phyloP scores from a whole-genome alignment of 768 basidiomycete genomes.

The Jaapia argillacea region DNA sequence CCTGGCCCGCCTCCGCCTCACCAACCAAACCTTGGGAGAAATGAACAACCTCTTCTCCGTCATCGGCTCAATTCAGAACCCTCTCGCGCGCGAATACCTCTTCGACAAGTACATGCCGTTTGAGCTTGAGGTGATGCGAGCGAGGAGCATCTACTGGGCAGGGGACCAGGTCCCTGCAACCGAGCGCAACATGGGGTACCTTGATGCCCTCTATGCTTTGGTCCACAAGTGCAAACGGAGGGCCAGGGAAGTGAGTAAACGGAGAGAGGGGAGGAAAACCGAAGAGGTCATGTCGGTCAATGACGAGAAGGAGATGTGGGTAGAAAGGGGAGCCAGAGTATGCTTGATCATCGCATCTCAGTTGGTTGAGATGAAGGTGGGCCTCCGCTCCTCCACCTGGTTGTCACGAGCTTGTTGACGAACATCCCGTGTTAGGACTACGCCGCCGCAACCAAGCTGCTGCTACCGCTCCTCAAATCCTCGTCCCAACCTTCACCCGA shows the following conservation, averaged over 20 bases:
- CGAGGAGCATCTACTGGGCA: conserved; percentile 72
- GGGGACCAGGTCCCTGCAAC: no score
- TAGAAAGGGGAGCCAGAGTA: conserved; percentile 68
- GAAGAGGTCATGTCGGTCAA: conserved; percentile 1
- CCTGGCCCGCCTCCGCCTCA: conserved; percentile 71
- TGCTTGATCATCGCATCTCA: conserved; percentile 74
- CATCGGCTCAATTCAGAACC: conserved; percentile 47
- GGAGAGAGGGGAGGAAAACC: background rate
- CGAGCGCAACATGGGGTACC: conserved; percentile 69
- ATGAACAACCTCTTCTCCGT: conserved; percentile 71
- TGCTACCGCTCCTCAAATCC: conserved; percentile 51
- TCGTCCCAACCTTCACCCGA: conserved; percentile 32
- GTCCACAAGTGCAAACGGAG: conserved; percentile 44
- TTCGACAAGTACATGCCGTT: conserved; percentile 50
- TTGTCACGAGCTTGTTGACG: background rate
- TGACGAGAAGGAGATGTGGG: conserved; percentile 53
- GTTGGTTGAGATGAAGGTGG: conserved; percentile 76
- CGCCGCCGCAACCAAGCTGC: conserved; percentile 53
- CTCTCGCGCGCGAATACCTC: conserved; percentile 43
- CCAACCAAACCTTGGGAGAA: conserved; percentile 82
- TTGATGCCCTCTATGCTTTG: conserved; percentile 62
- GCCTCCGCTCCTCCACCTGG: conserved; percentile 6
- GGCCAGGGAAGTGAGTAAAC: conserved; percentile 1
- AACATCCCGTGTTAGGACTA: conserved; percentile 40
- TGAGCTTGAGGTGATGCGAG: conserved; percentile 56